Evolutionary conservation across 768 basidiomycete species (phyloP), one percentile per base, ranked within the genome.

Genomic region (Lactarius psammicola): DNA sequence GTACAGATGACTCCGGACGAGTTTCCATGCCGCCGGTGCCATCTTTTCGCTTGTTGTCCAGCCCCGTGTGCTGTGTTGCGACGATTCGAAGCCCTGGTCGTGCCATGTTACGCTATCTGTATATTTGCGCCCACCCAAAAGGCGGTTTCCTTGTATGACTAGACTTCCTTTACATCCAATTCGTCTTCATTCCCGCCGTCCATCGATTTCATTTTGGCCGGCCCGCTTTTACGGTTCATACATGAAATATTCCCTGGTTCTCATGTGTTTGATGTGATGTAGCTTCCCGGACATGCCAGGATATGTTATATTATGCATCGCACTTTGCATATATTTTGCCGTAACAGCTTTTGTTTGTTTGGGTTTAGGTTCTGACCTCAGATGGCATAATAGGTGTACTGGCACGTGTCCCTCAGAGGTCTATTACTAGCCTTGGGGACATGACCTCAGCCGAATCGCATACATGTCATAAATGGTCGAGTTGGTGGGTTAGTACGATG

Each of bases 51-150:
- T 26, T 26, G 13, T 51, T 51, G 26, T 26, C 49, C 13, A 7
- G 17, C 49, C 23, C 15, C 13, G 13, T 51, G 13, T 15, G 23
- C 49, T 23, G 26, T 51, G 46, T 11, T 36, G 36, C 31, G 46
- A 51, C 34, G 28, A 51, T 23, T 49, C 33, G 28, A 53, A 33
- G 36, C 28, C 17, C 10, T 13, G 18, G 11, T 53, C 46, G 28
- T 53, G 46, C 56, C 57, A 23, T 40, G 63, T 64, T 53, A 59
- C 46, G 63, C 49, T 53, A 31, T 59, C 44, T 64, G 63, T 64
- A 31, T 64, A 63, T 64, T 49, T 38, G 33, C 26, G 23, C 13
- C 49, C 23, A 5, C 49, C 26, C 23, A 9, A 31, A 64, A 20
- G 56, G 38, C 10, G 34, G 30, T 20, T 34, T 38, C 20, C 15